Conservation (phyloP, 306 rosid genomes). For the Dalbergia oliveri region DNA sequence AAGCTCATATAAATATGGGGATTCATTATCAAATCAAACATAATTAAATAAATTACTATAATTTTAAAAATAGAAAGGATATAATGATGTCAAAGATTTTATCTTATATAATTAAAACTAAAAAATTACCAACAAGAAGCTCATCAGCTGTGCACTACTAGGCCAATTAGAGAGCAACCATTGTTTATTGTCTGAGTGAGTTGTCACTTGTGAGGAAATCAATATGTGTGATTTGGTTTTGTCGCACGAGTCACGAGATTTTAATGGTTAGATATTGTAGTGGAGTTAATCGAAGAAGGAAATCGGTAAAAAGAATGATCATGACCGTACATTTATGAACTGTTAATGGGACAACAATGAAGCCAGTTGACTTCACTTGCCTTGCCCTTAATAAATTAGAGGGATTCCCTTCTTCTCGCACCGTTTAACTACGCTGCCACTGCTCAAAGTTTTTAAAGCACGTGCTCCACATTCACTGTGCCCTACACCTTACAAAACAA, state of each 20-base stretch:
- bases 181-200: not conserved
- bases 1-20: too few relatives aligned
- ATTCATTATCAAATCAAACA: too few relatives aligned
- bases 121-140: too few relatives aligned
- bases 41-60: too few relatives aligned
- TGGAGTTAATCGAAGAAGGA: conserved; percentile 4
- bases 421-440: too few relatives aligned
- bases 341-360: not conserved
- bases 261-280: not conserved
- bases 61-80: too few relatives aligned
- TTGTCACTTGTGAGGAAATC: conserved; percentile 1
- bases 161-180: too few relatives aligned
- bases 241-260: conserved; percentile 1
- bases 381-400: conserved; percentile 3
- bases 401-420: not conserved
- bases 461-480: conserved; percentile 18
- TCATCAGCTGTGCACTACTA: too few relatives aligned
- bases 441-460: conserved; percentile 1
- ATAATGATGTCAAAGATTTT: too few relatives aligned
- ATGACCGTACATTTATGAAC: conserved; percentile 41
- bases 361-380: conserved; percentile 30
- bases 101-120: too few relatives aligned
- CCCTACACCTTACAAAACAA: conserved; percentile 21
- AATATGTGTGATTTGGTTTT: not conserved
- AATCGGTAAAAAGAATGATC: conserved; percentile 40